Evolutionary conservation across 2,329 filamentous ascomycete genomes (phyloP).

Genomic region (Furcasterigmium sp.): DNA sequence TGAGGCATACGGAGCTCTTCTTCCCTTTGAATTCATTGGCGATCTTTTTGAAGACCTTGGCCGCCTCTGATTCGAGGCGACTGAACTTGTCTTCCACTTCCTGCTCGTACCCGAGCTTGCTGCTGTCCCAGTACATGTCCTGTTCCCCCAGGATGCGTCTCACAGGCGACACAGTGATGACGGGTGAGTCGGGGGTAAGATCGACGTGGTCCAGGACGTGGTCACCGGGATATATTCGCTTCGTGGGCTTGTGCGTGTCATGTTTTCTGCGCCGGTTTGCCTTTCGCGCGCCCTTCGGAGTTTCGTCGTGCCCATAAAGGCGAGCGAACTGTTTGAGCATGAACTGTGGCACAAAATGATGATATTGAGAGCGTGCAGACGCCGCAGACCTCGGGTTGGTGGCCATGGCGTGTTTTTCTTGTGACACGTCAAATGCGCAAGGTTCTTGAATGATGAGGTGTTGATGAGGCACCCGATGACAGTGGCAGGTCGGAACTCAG

Average conservation of each 20-base stretch:
- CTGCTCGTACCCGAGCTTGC: slow-evolving; percentile 11
- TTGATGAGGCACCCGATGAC: too few species aligned
- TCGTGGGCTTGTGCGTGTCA: slow-evolving; percentile 6
- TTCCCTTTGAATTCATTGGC: slow-evolving; percentile 11
- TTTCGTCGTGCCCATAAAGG: slow-evolving; percentile 5
- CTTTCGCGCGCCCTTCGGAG: background rate
- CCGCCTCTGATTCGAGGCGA: slow-evolving; percentile 14
- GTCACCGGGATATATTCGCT: slow-evolving; percentile 13
- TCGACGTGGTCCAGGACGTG: slow-evolving; percentile 18
- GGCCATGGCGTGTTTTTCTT: too few species aligned
- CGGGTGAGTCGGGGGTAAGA: slow-evolving; percentile 8
- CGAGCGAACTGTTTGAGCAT: slow-evolving; percentile 15
- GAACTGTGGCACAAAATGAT: slow-evolving; percentile 17
- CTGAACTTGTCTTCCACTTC: slow-evolving; percentile 19
- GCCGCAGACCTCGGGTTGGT: too few species aligned
- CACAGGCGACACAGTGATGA: slow-evolving; percentile 14
- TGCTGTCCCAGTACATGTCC: slow-evolving; percentile 20
- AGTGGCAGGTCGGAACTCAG: too few species aligned
- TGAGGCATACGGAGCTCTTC: slow-evolving; percentile 8
- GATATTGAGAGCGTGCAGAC: slow-evolving; percentile 13
- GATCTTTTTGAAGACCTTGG: slow-evolving; percentile 12
- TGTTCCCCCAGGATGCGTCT: slow-evolving; percentile 15
- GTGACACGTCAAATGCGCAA: too few species aligned
- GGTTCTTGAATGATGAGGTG: too few species aligned
- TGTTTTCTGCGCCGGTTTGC: slow-evolving; percentile 1